A percentile compares a stretch with the other conserved stretches of the same genome.
Evolutionary conservation across 495 filamentous ascomycete genomes (phyloP).

Genomic region (Astrothelium subdiscretum): DNA sequence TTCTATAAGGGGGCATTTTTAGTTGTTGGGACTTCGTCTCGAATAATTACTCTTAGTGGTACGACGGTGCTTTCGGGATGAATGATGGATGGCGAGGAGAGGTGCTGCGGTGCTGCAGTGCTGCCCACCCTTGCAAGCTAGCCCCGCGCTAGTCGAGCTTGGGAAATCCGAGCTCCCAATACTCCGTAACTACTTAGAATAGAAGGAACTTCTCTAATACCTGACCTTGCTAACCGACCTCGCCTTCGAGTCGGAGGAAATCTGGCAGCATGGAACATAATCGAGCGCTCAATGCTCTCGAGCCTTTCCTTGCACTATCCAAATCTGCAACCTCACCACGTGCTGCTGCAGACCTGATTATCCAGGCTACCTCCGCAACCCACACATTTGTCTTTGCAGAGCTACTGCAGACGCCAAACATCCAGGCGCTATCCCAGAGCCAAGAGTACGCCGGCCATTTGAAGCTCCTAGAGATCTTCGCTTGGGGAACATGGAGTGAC

Average conservation of each 20-base stretch:
- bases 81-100: no score
- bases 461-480: constrained; percentile 77
- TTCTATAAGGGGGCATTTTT: no score
- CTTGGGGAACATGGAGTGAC: constrained; percentile 76
- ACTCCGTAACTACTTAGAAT: background rate
- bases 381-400: constrained; percentile 94
- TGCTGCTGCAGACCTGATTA: constrained; percentile 74
- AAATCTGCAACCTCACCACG: constrained; percentile 75
- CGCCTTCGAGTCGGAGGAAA: background rate
- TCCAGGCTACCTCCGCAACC: constrained; percentile 72
- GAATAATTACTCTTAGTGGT: no score
- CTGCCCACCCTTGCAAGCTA: no score
- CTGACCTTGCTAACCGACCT: background rate
- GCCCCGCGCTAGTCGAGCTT: background rate
- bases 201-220: no score
- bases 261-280: constrained; percentile 61
- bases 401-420: constrained; percentile 69
- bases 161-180: background rate
- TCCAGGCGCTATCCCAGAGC: constrained; percentile 56
- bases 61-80: no score
- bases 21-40: no score
- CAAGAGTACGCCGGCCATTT: constrained; percentile 47
- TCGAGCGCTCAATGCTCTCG: constrained; percentile 72
- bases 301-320: constrained; percentile 75
- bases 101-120: no score